Evolutionary conservation across 306 rosid genomes (phyloP).

Genomic region (Mimosa pudica): DNA sequence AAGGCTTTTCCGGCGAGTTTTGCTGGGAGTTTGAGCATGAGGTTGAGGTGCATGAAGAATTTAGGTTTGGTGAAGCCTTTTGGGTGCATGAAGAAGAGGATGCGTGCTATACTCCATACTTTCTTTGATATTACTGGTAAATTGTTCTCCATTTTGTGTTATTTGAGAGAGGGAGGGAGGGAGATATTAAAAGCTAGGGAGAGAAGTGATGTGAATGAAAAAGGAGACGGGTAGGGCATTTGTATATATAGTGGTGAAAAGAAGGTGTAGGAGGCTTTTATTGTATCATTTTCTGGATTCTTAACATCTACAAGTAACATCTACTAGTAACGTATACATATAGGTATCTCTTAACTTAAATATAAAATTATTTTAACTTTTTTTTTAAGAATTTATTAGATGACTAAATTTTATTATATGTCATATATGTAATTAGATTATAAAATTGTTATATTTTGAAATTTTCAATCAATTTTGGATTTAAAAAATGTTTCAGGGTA

Average conservation of each 20-base stretch:
- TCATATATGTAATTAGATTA: too few relatives aligned
- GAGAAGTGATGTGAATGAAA: not conserved
- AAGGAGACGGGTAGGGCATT: slow-evolving; percentile 16
- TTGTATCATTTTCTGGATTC: not conserved
- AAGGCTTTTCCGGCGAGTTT: slow-evolving; percentile 86
- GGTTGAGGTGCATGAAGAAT: slow-evolving; percentile 62
- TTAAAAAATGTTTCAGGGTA: too few relatives aligned
- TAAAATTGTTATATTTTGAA: too few relatives aligned
- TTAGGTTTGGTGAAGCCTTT: slow-evolving; percentile 73
- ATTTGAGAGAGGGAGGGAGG: not conserved
- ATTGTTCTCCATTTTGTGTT: slow-evolving; percentile 49
- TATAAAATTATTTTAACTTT: too few relatives aligned
- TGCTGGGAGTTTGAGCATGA: slow-evolving; percentile 80
- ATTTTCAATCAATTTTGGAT: too few relatives aligned
- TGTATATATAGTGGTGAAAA: not conserved
- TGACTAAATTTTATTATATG: too few relatives aligned
- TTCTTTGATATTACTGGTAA: slow-evolving; percentile 53
- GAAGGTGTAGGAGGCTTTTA: not conserved
- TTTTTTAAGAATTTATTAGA: too few relatives aligned
- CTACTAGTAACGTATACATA: too few relatives aligned
- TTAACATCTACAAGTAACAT: too few relatives aligned
- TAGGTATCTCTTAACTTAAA: too few relatives aligned
- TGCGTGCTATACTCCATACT: slow-evolving; percentile 67
- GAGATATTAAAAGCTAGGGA: not conserved
- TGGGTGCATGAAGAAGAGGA: slow-evolving; percentile 64